phyloP scores from a whole-genome alignment of 345 rosid species.

The Syzygium aqueum region DNA sequence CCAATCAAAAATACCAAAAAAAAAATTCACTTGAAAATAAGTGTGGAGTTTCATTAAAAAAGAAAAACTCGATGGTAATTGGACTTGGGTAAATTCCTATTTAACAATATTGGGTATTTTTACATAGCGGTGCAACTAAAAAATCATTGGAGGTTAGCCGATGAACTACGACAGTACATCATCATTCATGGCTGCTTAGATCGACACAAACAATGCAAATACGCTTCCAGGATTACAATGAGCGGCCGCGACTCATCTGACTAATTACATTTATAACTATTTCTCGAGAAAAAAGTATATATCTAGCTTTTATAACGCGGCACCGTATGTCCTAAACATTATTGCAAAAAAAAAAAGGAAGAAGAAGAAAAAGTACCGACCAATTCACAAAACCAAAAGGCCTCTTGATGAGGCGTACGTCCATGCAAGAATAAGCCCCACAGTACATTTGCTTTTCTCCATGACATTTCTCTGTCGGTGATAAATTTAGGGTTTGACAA shows the following conservation, averaged over 20 bases:
- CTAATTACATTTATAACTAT: neutral
- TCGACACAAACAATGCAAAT: neutral
- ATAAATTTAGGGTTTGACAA: neutral
- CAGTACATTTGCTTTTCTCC: neutral
- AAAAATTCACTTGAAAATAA: neutral
- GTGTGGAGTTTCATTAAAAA: neutral
- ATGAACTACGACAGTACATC: neutral
- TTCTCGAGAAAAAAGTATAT: neutral
- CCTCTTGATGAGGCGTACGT: neutral
- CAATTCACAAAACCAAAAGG: neutral
- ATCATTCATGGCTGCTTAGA: neutral
- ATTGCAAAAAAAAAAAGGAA: neutral
- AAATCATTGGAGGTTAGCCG: neutral
- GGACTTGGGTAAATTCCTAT: neutral
- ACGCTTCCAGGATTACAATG: neutral
- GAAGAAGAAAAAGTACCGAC: neutral
- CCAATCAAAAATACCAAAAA: neutral
- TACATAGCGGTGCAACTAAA: neutral
- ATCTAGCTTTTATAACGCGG: neutral
- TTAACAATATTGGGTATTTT: neutral
- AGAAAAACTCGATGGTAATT: neutral
- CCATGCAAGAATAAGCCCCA: neutral
- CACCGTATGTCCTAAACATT: neutral
- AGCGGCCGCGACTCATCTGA: neutral
- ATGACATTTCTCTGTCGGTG: neutral